Conservation (phyloP, 306 rosid species). For the Acacia confusa region DNA sequence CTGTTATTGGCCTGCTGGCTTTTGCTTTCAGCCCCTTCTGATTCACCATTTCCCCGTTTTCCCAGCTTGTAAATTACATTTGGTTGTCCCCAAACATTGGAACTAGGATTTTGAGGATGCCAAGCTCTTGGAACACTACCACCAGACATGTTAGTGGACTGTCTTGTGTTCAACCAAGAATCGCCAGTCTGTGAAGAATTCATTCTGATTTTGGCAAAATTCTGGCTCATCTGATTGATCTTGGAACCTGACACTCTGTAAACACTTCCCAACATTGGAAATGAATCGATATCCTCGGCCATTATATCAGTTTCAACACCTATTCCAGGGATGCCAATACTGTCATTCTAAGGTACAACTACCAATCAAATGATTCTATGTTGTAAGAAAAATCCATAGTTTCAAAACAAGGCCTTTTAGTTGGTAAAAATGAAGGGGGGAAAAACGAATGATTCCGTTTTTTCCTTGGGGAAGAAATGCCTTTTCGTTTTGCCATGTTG, state of each 20-base stretch:
- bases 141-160: background rate
- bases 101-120: slow-evolving; percentile 25
- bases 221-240: slow-evolving; percentile 8
- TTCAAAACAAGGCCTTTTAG: background rate
- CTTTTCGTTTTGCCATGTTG: background rate
- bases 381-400: background rate
- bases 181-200: slow-evolving; percentile 25
- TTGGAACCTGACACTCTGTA: slow-evolving; percentile 30
- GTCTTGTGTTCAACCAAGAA: background rate
- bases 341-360: slow-evolving; percentile 7
- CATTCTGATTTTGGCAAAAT: slow-evolving; percentile 9
- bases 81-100: slow-evolving; percentile 37
- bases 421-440: background rate
- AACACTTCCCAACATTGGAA: slow-evolving; percentile 44
- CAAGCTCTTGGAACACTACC: slow-evolving; percentile 32
- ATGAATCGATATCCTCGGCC: slow-evolving; percentile 36
- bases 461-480: background rate
- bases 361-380: background rate
- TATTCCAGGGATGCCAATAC: background rate
- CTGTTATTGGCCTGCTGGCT: slow-evolving; percentile 17
- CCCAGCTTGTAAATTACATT: slow-evolving; percentile 23
- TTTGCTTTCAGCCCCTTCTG: slow-evolving; percentile 28
- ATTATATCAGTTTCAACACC: slow-evolving; percentile 30
- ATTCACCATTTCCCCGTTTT: slow-evolving; percentile 12
- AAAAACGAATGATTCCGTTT: background rate